A percentile compares a stretch with the other conserved stretches of the same genome.
phyloP scores from a whole-genome alignment of 1,139 yeast species.

The Magnusiomyces tetraspermus region DNA sequence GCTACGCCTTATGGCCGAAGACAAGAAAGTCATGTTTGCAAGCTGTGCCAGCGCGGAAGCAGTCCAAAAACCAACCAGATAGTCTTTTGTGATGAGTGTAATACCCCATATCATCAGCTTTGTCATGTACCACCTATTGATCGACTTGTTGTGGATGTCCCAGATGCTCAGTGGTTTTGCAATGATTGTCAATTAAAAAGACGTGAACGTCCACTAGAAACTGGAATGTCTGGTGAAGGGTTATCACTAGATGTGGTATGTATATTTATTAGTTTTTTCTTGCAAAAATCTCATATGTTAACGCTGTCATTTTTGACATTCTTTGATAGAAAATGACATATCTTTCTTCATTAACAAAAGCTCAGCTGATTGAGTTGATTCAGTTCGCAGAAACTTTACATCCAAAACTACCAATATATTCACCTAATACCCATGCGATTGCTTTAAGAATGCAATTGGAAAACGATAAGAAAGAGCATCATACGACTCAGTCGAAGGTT shows the following conservation, averaged over 20 bases:
- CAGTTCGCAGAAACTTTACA: constrained; percentile 32
- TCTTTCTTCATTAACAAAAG: constrained; percentile 33
- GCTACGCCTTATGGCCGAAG: constrained; percentile 17
- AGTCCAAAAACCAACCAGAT: constrained; percentile 35
- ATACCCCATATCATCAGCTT: constrained; percentile 36
- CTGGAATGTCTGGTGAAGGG: constrained; percentile 33
- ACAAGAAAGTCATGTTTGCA: constrained; percentile 33
- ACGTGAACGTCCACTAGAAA: constrained; percentile 33
- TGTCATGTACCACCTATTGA: constrained; percentile 39
- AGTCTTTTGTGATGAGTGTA: constrained; percentile 38
- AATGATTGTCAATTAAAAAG: constrained; percentile 33
- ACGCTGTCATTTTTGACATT: background rate
- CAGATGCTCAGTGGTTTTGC: constrained; percentile 40
- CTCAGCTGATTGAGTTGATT: constrained; percentile 36
- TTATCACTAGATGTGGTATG: constrained; percentile 30
- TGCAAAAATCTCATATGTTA: no score
- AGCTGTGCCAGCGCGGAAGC: constrained; percentile 35
- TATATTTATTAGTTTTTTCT: no score
- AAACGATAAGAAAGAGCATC: constrained; percentile 27
- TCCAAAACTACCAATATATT: constrained; percentile 32
- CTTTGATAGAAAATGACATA: constrained; percentile 31
- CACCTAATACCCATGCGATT: constrained; percentile 31
- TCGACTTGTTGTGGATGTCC: constrained; percentile 36
- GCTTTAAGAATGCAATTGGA: constrained; percentile 33
- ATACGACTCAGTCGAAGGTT: constrained; percentile 16